A percentile compares a stretch with the other conserved stretches of the same genome.
These are phyloP conservation scores for Cercospora sp. DNA, from an alignment of 2,329 filamentous ascomycete genomes.

Conservation along the genomic window DNA sequence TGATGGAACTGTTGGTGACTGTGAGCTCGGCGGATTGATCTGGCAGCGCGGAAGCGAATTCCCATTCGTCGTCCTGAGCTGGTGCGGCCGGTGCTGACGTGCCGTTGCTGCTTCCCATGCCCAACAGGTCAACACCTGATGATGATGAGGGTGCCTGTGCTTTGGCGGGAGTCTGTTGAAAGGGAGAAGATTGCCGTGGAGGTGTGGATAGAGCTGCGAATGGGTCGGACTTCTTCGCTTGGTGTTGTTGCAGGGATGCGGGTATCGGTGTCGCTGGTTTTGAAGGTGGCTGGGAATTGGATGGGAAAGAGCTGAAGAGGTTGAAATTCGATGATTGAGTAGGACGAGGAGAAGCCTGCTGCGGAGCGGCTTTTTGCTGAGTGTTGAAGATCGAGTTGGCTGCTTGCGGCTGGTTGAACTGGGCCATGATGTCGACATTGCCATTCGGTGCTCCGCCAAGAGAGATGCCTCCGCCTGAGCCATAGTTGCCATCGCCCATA, in stretches of 20 bases:
- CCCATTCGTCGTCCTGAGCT: constrained; percentile 79
- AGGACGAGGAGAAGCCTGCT: constrained; percentile 41
- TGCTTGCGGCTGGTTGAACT: constrained; percentile 36
- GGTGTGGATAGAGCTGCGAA: constrained; percentile 59
- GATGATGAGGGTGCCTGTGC: constrained; percentile 34
- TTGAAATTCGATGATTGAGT: constrained; percentile 55
- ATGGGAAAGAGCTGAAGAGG: constrained; percentile 52
- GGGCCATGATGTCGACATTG: constrained; percentile 37
- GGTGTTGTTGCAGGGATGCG: constrained; percentile 28
- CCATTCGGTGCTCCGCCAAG: constrained; percentile 55
- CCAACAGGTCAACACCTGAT: constrained; percentile 32
- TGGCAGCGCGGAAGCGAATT: constrained; percentile 83
- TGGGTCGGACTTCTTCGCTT: constrained; percentile 53
- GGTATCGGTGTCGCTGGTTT: constrained; percentile 53
- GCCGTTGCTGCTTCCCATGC: constrained; percentile 34
- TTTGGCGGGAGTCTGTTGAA: constrained; percentile 49
- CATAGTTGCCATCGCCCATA: constrained; percentile 69
- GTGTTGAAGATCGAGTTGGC: constrained; percentile 37
- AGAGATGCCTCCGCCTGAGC: constrained; percentile 77
- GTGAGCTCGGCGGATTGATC: constrained; percentile 61
- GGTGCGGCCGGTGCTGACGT: constrained; percentile 47
- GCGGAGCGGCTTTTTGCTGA: constrained; percentile 24
- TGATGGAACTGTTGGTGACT: constrained; percentile 64
- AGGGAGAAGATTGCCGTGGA: constrained; percentile 53
- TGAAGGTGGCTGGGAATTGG: constrained; percentile 42